Evolutionary conservation across 139 green algal genomes (phyloP).

Genomic region (Ostreobium quekettii): DNA sequence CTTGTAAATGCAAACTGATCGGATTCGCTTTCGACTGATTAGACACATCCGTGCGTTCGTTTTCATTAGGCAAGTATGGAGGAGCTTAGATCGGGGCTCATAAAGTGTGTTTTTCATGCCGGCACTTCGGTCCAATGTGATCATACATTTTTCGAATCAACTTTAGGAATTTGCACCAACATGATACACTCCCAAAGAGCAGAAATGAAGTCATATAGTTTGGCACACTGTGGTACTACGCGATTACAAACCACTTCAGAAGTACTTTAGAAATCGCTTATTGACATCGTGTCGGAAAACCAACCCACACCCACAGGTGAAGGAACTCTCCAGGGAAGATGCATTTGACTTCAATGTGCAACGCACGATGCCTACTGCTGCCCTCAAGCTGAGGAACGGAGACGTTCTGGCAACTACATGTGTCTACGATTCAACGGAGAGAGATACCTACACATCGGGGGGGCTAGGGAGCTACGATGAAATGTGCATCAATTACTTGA

Average conservation of each 20-base stretch:
- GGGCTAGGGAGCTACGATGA: not conserved
- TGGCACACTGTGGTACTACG: not conserved
- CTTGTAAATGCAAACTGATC: too few relatives aligned
- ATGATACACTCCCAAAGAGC: not conserved
- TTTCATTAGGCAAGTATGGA: too few relatives aligned
- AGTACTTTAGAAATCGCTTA: too few relatives aligned
- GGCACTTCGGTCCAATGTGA: not conserved
- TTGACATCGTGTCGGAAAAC: too few relatives aligned
- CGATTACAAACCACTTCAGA: not conserved
- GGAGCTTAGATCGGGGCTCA: too few relatives aligned
- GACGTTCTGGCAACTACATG: not conserved
- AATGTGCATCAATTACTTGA: not conserved
- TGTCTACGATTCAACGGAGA: conserved; percentile 1
- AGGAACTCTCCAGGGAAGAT: not conserved
- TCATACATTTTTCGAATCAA: not conserved
- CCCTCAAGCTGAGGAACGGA: not conserved
- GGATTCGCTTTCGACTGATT: too few relatives aligned
- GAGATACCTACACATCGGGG: not conserved
- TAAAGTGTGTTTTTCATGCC: too few relatives aligned
- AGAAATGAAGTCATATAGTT: not conserved
- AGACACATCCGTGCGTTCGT: too few relatives aligned
- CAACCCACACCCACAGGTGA: too few relatives aligned
- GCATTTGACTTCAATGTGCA: not conserved
- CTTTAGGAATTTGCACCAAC: not conserved
- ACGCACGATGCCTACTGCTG: not conserved